Evolutionary conservation across 2,329 filamentous ascomycete genomes (phyloP), one percentile per base, ranked within the genome.

Genomic region (Blastomyces percursus): DNA sequence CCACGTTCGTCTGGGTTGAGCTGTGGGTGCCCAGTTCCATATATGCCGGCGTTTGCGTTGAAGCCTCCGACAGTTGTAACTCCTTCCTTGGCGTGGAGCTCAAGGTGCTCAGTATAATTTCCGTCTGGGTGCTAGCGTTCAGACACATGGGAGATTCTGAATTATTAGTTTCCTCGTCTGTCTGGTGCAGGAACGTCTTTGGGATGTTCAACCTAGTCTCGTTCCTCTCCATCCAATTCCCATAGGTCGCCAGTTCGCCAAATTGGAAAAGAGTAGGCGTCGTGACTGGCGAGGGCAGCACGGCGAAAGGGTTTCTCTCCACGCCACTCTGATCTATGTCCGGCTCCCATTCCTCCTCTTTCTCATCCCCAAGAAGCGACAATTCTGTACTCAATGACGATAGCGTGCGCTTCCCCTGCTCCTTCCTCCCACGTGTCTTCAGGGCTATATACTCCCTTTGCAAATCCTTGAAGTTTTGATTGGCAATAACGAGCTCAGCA

Each of bases 391-490:
- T 58, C 38, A 58, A 21, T 44, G 38, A 14, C 35, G 38, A 58
- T 30, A 16, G 14, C 11, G 14, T 58, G 21, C 38, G 55, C 21
- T 46, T 58, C 19, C 38, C 55, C 27, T 58, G 12, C 14, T 30
- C 55, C n/a, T 46, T 44, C 19, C 16, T 46, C 11, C 16, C 14
- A 5, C 11, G 9, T 42, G 42, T 38, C 35, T 57, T 57, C 38
- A 58, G 21, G 52, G 44, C 56, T 16, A 24, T 21, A 16, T 40
- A 42, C 56, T 65, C 64, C 38, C 24, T 46, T 14, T 62, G 55
- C 52, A 62, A 44, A 58, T 62, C 57, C n/a, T 54, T 9, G 19
- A 62, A n/a, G 21, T 27, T 35, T 51, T 64, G 64, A 32, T 60
- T 57, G n/a, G 42, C 42, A 57, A 35, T 24, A 52, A 11, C 57